Conservation (phyloP, 1,139 yeast genomes). For the Geotrichum carabidarum region DNA sequence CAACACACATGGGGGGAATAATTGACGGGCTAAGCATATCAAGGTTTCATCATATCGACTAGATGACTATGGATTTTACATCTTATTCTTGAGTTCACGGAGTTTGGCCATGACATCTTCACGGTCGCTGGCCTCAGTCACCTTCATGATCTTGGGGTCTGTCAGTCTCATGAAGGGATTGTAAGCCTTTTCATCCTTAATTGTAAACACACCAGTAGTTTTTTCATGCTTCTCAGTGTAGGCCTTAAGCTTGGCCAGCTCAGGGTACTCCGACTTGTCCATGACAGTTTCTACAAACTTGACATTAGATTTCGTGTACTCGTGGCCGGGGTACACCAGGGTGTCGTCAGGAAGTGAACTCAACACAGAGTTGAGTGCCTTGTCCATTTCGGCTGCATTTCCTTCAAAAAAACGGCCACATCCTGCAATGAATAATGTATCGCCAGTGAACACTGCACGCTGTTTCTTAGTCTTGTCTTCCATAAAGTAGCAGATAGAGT, state of each 20-base stretch:
- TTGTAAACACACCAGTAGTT: slow-evolving; percentile 80
- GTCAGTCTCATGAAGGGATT: slow-evolving; percentile 84
- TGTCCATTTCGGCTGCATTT: slow-evolving; percentile 70
- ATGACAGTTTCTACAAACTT: slow-evolving; percentile 67
- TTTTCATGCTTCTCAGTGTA: slow-evolving; percentile 54
- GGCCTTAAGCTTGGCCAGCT: slow-evolving; percentile 51
- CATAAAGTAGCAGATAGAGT: slow-evolving; percentile 81
- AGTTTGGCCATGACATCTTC: slow-evolving; percentile 59
- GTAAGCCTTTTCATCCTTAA: slow-evolving; percentile 72
- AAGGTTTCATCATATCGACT: neutral
- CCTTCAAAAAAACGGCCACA: slow-evolving; percentile 98
- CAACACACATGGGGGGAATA: neutral
- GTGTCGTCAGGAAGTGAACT: slow-evolving; percentile 64
- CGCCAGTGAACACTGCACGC: slow-evolving; percentile 87
- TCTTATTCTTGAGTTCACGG: slow-evolving; percentile 63
- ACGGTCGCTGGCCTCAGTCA: slow-evolving; percentile 43
- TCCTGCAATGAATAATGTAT: slow-evolving; percentile 87
- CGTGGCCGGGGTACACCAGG: slow-evolving; percentile 84
- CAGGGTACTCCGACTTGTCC: slow-evolving; percentile 38
- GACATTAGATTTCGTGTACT: slow-evolving; percentile 79
- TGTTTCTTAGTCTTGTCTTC: slow-evolving; percentile 58
- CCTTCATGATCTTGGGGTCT: slow-evolving; percentile 52
- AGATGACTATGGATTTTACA: slow-evolving; percentile 30
- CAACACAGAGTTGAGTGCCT: slow-evolving; percentile 55
- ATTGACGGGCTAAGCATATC: neutral